Base-by-base conservation (phyloP, 306 rosid species). In the Echinosophora koreensis region DNA sequence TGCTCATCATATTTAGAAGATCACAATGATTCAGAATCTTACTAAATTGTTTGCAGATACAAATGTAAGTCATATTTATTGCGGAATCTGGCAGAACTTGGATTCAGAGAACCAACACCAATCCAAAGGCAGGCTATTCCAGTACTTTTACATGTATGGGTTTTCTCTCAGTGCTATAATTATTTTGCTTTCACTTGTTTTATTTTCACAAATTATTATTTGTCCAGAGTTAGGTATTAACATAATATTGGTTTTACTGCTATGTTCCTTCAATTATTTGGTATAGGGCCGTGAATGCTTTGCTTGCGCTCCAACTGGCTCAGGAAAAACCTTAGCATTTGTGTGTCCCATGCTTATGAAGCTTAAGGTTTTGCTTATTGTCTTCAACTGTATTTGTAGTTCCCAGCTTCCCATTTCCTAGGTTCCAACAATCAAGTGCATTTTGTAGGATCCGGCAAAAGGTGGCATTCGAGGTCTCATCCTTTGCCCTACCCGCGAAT, bases 111-210 rank as follows among this genome's bases (percentile, higher is more conserved):
- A 61, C 97, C 96, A 54, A 95, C 99, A 4, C 94, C 99, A 62
- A 92, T 95, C 80, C 99, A 95, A 87, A 87, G 90, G 86, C 99
- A 95, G 96, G 94, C 99, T 84, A 92, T 95, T 66, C 97, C 99
- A 39, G 86, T 92, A 72, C 97, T 95, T 63, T 80, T 92, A 84
- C 88, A 89, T 22, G 99, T 95, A 90, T 66, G 91, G 88, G 57
- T 74, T 83, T 83, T 74, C 68, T 75, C 8, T 73, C 47, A 7
- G n/a, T 65, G 64, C 75, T 69, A 28, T 52, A 57, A 57, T 64
- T 66, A 41, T 34, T 32, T 82, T 71, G 7, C 35, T 44, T 70
- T 72, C 44, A 5, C 15, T 22, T 17, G 44, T 66, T 5, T 14
- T 3, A 8, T 76, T 18, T 49, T 54, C 2, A 6, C 35, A 77